phyloP scores from a whole-genome alignment of 2,329 filamentous ascomycete species.

The Cladosporium phlei region DNA sequence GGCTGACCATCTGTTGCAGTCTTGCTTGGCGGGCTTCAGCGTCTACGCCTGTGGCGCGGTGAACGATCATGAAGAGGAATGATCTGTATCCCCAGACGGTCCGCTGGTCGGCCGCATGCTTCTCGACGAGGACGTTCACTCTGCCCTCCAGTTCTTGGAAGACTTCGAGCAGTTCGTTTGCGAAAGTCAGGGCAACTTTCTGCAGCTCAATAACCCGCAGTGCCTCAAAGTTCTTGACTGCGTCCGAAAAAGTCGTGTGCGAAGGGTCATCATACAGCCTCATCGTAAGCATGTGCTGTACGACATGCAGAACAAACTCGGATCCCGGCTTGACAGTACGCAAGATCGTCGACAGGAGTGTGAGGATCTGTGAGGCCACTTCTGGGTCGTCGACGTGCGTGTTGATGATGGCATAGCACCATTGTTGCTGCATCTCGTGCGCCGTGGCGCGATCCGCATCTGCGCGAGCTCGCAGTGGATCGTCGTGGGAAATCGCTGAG shows the following conservation, averaged over 20 bases:
- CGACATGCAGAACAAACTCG: constrained; percentile 75
- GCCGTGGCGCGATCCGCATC: constrained; percentile 58
- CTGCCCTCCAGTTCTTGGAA: constrained; percentile 83
- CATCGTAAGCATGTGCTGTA: constrained; percentile 85
- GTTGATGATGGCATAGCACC: constrained; percentile 67
- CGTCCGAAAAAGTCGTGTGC: constrained; percentile 72
- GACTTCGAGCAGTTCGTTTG: constrained; percentile 77
- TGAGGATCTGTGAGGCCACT: constrained; percentile 28
- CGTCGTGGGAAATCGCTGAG: constrained; percentile 37
- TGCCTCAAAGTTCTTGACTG: constrained; percentile 81
- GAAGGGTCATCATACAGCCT: constrained; percentile 69
- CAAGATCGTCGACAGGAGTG: constrained; percentile 29
- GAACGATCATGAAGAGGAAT: constrained; percentile 88
- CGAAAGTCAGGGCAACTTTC: constrained; percentile 81
- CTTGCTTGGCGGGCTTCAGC: constrained; percentile 64
- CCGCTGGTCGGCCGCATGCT: constrained; percentile 72
- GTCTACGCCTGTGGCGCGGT: constrained; percentile 74
- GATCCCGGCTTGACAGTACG: constrained; percentile 24
- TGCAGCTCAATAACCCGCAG: constrained; percentile 85
- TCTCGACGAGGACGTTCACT: constrained; percentile 72
- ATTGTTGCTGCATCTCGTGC: constrained; percentile 46
- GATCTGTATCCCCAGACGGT: constrained; percentile 81
- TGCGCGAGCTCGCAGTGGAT: constrained; percentile 44
- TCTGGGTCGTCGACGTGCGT: constrained; percentile 59
- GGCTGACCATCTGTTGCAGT: constrained; percentile 72